Conservation (phyloP, 2,329 filamentous ascomycete species). For the Colletotrichum limetticola region DNA sequence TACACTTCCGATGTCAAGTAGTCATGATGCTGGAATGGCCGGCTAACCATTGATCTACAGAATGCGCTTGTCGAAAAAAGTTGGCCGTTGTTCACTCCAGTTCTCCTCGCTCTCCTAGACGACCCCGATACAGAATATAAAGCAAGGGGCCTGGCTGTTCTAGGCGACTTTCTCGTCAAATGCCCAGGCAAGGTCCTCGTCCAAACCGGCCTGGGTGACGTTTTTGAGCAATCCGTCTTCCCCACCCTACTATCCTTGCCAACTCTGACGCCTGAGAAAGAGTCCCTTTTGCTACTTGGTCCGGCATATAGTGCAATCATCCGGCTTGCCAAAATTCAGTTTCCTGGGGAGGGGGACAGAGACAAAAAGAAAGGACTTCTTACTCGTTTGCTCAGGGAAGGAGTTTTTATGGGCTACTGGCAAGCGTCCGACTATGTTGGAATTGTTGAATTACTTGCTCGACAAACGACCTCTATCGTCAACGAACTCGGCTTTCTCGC, state of each 20-base stretch:
- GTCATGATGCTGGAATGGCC: neutral
- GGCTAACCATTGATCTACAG: conserved; percentile 43
- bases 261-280: conserved; percentile 77
- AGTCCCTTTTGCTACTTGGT: conserved; percentile 72
- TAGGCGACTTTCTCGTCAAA: conserved; percentile 64
- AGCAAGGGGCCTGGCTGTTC: conserved; percentile 63
- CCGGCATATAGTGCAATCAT: conserved; percentile 76
- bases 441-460: conserved; percentile 67
- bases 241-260: conserved; percentile 83
- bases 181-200: conserved; percentile 64
- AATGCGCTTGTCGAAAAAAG: conserved; percentile 57
- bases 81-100: conserved; percentile 78
- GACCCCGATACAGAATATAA: conserved; percentile 67
- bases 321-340: conserved; percentile 59
- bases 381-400: conserved; percentile 65
- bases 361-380: conserved; percentile 55
- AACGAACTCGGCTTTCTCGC: conserved; percentile 68
- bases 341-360: conserved; percentile 38
- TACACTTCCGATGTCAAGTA: neutral
- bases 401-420: conserved; percentile 63
- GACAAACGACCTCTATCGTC: conserved; percentile 60
- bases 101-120: conserved; percentile 76
- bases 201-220: conserved; percentile 71
- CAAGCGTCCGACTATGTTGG: conserved; percentile 68
- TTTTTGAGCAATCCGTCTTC: conserved; percentile 76